phyloP scores from a whole-genome alignment of 495 filamentous ascomycete genomes.

The Tuber brumale region DNA sequence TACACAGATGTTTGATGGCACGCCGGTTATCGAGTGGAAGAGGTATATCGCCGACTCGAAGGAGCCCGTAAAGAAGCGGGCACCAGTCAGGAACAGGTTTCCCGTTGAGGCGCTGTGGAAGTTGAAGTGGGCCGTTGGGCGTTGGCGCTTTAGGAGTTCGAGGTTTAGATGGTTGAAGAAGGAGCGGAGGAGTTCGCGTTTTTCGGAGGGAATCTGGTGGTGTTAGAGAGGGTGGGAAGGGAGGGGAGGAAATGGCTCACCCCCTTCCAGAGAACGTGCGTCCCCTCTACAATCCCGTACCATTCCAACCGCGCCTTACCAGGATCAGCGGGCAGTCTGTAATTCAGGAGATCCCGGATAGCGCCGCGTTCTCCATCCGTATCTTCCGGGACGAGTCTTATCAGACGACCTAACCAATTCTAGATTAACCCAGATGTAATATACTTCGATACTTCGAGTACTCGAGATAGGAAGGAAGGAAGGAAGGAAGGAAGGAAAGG shows the following conservation, averaged over 20 bases:
- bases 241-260: constrained; percentile 21
- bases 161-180: constrained; percentile 82
- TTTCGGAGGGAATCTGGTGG: constrained; percentile 62
- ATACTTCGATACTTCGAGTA: too few relatives aligned
- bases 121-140: constrained; percentile 73
- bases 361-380: constrained; percentile 59
- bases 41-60: constrained; percentile 79
- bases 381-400: constrained; percentile 73
- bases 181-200: constrained; percentile 84
- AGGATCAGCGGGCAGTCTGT: constrained; percentile 61
- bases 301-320: constrained; percentile 60
- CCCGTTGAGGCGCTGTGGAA: constrained; percentile 86
- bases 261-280: constrained; percentile 61
- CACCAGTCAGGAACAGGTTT: constrained; percentile 86
- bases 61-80: constrained; percentile 71
- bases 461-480: too few relatives aligned
- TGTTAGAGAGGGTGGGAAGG: constrained; percentile 10
- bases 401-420: constrained; percentile 60
- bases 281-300: constrained; percentile 81
- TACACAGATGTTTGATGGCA: constrained; percentile 66
- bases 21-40: constrained; percentile 69
- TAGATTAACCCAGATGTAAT: background rate
- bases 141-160: constrained; percentile 79
- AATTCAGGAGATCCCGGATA: constrained; percentile 75
- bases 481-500: background rate